Evolutionary conservation across 441 rosid genomes (phyloP).

Genomic region (Pelargonium citronellum): DNA sequence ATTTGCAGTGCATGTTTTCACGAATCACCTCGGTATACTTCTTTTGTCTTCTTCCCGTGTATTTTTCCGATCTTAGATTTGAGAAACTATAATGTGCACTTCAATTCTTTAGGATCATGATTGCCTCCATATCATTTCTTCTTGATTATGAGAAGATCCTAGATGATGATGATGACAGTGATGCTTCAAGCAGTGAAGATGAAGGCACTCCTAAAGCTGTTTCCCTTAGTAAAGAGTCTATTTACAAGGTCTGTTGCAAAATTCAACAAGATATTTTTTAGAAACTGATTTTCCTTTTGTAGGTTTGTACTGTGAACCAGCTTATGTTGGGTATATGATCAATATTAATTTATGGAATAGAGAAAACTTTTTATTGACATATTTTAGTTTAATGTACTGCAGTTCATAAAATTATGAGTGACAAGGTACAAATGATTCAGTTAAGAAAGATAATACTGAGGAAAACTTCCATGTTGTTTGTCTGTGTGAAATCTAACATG

Average conservation of each 20-base stretch:
- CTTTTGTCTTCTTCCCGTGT: conserved; percentile 17
- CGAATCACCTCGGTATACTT: conserved; percentile 57
- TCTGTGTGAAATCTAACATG: neutral
- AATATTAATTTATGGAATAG: neutral
- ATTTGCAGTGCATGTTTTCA: conserved; percentile 87
- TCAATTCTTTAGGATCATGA: conserved; percentile 60
- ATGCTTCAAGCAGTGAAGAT: conserved; percentile 71
- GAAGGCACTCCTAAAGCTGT: conserved; percentile 39
- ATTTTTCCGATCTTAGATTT: conserved; percentile 10
- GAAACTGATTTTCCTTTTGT: too few species aligned
- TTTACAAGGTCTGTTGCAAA: conserved; percentile 60
- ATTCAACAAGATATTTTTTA: conserved; percentile 1
- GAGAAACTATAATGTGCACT: conserved; percentile 14
- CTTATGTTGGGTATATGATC: neutral
- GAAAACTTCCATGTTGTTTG: neutral
- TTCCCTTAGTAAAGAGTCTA: conserved; percentile 51
- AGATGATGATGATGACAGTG: conserved; percentile 54
- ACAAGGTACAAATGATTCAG: too few species aligned
- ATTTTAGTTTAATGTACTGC: too few species aligned
- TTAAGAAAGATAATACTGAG: too few species aligned
- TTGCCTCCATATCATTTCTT: conserved; percentile 68
- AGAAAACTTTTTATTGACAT: too few species aligned
- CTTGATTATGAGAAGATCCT: conserved; percentile 83
- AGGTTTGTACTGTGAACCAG: neutral
- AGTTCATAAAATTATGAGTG: too few species aligned